Conservation (phyloP, 495 filamentous ascomycete genomes). For the Aspergillus affinis region DNA sequence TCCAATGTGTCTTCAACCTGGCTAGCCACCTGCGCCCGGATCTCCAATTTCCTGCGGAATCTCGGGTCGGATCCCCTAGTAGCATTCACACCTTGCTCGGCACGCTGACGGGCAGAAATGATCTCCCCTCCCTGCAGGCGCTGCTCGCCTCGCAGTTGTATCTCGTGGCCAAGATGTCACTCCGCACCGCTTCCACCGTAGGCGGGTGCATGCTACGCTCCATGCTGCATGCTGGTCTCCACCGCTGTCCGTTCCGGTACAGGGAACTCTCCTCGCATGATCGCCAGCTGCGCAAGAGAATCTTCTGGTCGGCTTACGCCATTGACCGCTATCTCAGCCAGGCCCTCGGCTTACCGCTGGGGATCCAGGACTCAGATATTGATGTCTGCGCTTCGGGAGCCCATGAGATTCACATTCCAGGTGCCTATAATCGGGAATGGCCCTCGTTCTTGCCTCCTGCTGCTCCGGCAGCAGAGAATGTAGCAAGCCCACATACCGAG, state of each 20-base stretch:
- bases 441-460: not conserved
- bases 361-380: conserved; percentile 44
- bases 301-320: conserved; percentile 54
- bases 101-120: conserved; percentile 32
- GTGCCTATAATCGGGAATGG: conserved; percentile 6
- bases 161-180: conserved; percentile 40
- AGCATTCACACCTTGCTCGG: conserved; percentile 32
- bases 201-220: conserved; percentile 42
- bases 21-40: conserved; percentile 32
- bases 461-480: not conserved
- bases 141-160: conserved; percentile 39
- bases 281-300: conserved; percentile 41
- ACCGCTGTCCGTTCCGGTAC: conserved; percentile 45
- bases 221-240: conserved; percentile 42
- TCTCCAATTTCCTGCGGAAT: conserved; percentile 25
- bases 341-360: conserved; percentile 44
- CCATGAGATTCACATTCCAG: conserved; percentile 31
- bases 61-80: conserved; percentile 28
- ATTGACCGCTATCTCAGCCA: conserved; percentile 51
- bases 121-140: conserved; percentile 40
- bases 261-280: conserved; percentile 42
- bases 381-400: conserved; percentile 39
- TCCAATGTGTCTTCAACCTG: conserved; percentile 42
- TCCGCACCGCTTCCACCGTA: conserved; percentile 38
- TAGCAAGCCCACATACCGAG: not conserved